Evolutionary conservation across 2,329 filamentous ascomycete species (phyloP).

Genomic region (Xylariaceae sp.): DNA sequence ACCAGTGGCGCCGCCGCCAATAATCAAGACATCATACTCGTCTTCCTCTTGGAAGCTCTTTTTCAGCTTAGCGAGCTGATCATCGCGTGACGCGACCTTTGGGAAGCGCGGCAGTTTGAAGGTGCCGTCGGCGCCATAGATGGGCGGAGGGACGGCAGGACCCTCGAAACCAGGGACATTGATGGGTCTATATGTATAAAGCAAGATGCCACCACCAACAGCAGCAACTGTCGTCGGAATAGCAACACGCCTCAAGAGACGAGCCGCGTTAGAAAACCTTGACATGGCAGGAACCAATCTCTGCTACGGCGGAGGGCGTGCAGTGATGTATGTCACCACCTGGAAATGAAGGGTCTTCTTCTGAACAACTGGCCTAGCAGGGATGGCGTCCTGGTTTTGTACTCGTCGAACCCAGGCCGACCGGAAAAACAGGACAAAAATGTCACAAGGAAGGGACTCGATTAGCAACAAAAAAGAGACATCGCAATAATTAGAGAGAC

Average conservation of each 20-base stretch:
- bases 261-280: conserved; percentile 27
- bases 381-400: no score
- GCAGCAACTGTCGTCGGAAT: conserved; percentile 40
- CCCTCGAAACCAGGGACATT: conserved; percentile 68
- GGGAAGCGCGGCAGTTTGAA: conserved; percentile 66
- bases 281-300: conserved; percentile 23
- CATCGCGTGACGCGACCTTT: conserved; percentile 55
- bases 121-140: conserved; percentile 63
- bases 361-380: no score
- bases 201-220: conserved; percentile 40
- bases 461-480: no score
- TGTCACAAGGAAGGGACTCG: no score
- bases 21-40: conserved; percentile 66
- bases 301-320: no score
- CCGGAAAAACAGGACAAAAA: no score
- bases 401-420: no score
- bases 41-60: conserved; percentile 40
- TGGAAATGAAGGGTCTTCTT: no score
- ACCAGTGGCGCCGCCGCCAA: conserved; percentile 69
- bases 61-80: conserved; percentile 61
- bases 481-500: no score
- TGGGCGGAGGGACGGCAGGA: conserved; percentile 65
- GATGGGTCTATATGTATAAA: conserved; percentile 62
- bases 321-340: no score
- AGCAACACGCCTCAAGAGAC: conserved; percentile 41